A percentile compares a stretch with the other conserved stretches of the same genome.
These are phyloP conservation scores for Colletotrichum cereale DNA, from an alignment of 2,329 filamentous ascomycete species.

Conservation along the genomic window DNA sequence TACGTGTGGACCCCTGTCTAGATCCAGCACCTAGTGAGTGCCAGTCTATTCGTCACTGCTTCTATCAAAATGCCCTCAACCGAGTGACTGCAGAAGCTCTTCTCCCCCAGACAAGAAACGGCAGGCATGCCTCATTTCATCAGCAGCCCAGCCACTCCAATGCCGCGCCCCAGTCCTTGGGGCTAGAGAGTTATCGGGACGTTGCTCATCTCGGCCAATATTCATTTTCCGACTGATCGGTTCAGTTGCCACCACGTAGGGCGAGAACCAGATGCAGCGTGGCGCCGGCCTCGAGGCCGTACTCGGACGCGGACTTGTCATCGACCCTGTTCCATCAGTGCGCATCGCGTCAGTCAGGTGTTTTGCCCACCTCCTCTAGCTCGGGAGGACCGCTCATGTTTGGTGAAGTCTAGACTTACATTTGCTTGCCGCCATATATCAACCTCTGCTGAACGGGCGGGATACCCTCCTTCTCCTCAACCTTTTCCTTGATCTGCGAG, in stretches of 20 bases:
- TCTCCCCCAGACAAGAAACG: background rate
- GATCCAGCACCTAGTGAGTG: background rate
- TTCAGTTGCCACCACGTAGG: constrained; percentile 78
- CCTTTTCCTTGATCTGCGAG: constrained; percentile 96
- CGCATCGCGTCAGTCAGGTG: constrained; percentile 2
- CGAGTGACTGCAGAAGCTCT: background rate
- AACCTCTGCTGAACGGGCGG: constrained; percentile 96
- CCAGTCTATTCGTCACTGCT: background rate
- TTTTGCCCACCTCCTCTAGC: background rate
- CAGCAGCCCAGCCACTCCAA: background rate
- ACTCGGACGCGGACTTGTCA: constrained; percentile 92
- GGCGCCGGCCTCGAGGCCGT: constrained; percentile 89
- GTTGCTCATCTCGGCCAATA: background rate
- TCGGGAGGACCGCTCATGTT: background rate
- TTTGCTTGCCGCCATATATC: constrained; percentile 98
- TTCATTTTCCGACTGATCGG: background rate
- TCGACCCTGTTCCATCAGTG: constrained; percentile 75
- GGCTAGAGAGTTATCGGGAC: background rate
- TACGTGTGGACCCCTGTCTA: background rate
- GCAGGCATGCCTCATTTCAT: background rate
- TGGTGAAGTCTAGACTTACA: constrained; percentile 66
- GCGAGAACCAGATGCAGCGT: constrained; percentile 97
- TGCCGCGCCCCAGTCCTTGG: background rate
- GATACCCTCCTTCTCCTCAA: constrained; percentile 99
- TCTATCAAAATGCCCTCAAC: background rate